Conservation (phyloP, 2,329 filamentous ascomycete genomes). For the Stachybotrys chlorohalonatus region DNA sequence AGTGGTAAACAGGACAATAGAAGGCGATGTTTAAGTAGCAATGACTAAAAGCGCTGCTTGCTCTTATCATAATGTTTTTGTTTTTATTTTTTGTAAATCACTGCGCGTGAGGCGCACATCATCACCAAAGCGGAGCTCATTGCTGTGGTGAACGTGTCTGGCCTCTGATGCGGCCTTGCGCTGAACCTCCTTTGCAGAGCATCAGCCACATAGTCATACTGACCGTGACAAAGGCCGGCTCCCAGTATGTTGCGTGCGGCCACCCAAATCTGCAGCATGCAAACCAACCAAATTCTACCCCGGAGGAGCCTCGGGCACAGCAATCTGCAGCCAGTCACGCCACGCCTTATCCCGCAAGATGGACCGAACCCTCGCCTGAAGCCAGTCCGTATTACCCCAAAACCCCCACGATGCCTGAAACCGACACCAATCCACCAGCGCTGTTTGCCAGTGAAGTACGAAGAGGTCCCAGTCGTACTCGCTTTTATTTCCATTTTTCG, state of each 20-base stretch:
- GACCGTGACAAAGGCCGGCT: too few species aligned
- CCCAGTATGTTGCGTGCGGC: too few species aligned
- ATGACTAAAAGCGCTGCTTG: too few species aligned
- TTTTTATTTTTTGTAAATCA: too few species aligned
- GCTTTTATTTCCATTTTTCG: not conserved
- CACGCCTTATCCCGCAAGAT: constrained; percentile 37
- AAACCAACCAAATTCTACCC: not conserved
- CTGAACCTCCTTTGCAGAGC: not conserved
- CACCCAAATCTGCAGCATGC: too few species aligned
- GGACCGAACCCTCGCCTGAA: constrained; percentile 42
- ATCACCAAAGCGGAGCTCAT: not conserved
- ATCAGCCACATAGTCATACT: too few species aligned
- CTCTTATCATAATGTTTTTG: too few species aligned
- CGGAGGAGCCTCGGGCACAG: not conserved
- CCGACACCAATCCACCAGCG: constrained; percentile 57
- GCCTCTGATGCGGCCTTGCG: not conserved
- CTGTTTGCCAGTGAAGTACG: constrained; percentile 54
- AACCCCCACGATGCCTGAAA: constrained; percentile 54
- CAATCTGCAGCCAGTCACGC: constrained; percentile 30
- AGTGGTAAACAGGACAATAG: too few species aligned
- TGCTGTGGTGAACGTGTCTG: not conserved
- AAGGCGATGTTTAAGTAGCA: too few species aligned
- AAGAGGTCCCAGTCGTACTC: constrained; percentile 47
- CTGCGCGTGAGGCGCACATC: not conserved
- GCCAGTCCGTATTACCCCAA: constrained; percentile 51